Percentiles rank a stretch among this genome's conserved stretches.
phyloP scores from a whole-genome alignment of 1,284 basidiomycete genomes.

The Crucibulum cyathiforme region DNA sequence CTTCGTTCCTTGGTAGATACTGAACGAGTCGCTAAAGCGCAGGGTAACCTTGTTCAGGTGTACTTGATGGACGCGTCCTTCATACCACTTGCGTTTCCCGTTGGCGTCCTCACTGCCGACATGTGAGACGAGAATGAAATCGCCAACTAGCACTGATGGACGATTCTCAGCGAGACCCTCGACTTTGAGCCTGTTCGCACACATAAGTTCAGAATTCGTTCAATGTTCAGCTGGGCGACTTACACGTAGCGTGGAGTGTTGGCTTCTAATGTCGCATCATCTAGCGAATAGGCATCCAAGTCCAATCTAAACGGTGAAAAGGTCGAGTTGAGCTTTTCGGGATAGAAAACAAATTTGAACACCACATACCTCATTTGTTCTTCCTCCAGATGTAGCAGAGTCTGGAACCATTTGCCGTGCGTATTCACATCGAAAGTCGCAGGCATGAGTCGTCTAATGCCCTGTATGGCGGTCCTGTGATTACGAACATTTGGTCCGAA shows the following conservation, averaged over 20 bases:
- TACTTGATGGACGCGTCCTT: constrained; percentile 57
- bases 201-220: constrained; percentile 2
- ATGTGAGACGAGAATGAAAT: constrained; percentile 51
- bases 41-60: constrained; percentile 47
- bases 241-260: constrained; percentile 47
- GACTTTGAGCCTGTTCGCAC: constrained; percentile 45
- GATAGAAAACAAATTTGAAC: not conserved
- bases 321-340: not conserved
- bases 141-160: constrained; percentile 57
- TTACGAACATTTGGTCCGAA: constrained; percentile 20
- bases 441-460: constrained; percentile 42
- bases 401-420: constrained; percentile 48
- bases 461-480: constrained; percentile 21
- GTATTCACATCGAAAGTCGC: constrained; percentile 36
- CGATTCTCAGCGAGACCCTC: constrained; percentile 56
- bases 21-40: constrained; percentile 50
- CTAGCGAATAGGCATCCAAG: constrained; percentile 49
- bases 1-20: constrained; percentile 43
- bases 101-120: constrained; percentile 26
- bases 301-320: constrained; percentile 43
- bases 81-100: constrained; percentile 45
- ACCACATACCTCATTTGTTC: constrained; percentile 47
- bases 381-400: constrained; percentile 53
- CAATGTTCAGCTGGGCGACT: constrained; percentile 10
- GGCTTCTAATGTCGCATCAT: constrained; percentile 39